These are phyloP conservation scores for Rubus parviflorus DNA, from an alignment of 306 rosid genomes.

Conservation along the genomic window DNA sequence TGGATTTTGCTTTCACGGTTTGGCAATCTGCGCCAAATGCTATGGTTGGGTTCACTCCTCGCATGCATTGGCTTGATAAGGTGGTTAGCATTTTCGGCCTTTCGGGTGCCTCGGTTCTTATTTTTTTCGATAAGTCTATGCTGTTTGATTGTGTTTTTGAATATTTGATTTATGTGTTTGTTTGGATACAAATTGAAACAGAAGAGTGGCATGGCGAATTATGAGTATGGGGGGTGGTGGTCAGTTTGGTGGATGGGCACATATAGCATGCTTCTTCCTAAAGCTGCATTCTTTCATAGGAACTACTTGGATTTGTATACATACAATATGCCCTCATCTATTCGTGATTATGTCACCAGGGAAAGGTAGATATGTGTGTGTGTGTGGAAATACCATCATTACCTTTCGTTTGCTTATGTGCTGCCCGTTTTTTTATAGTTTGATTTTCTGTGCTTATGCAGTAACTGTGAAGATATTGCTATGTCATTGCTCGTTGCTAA, in stretches of 20 bases:
- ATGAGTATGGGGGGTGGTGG: conserved; percentile 69
- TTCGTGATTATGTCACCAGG: conserved; percentile 45
- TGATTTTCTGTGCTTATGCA: conserved; percentile 23
- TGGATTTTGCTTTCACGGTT: conserved; percentile 57
- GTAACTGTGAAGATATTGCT: conserved; percentile 63
- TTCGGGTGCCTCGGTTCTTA: no score
- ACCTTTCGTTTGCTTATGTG: background rate
- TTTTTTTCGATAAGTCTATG: no score
- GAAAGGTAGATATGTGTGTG: conserved; percentile 31
- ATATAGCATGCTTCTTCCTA: conserved; percentile 57
- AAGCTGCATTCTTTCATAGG: conserved; percentile 65
- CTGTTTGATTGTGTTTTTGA: background rate
- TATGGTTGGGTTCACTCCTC: conserved; percentile 69
- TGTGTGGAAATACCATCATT: background rate
- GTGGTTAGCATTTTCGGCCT: conserved; percentile 34
- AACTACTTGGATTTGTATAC: conserved; percentile 56
- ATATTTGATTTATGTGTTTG: background rate
- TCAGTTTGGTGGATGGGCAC: conserved; percentile 70
- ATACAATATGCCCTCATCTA: conserved; percentile 37
- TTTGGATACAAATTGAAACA: conserved; percentile 26
- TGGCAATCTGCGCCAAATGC: conserved; percentile 50
- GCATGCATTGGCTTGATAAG: conserved; percentile 55
- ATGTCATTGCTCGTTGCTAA: conserved; percentile 60
- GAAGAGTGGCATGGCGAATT: conserved; percentile 43
- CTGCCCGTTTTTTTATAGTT: conserved; percentile 6